Percentiles rank a stretch among this genome's conserved stretches.
These are phyloP conservation scores for Thraustochytrium striatum DNA, from an alignment of 352 stramenopile species.

Conservation along the genomic window DNA sequence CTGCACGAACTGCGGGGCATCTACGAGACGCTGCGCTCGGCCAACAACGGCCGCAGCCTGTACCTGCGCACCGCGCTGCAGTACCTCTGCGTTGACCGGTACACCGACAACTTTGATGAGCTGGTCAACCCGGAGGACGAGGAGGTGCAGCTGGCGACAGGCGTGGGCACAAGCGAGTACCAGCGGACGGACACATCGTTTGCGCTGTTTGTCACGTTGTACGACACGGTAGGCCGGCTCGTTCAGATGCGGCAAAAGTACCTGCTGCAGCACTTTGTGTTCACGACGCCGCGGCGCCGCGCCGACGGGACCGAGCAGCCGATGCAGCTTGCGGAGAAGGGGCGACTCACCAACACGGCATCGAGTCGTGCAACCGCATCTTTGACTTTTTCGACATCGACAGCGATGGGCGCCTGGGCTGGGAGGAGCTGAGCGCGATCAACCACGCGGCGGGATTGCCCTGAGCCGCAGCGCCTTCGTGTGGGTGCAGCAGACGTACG, in stretches of 20 bases:
- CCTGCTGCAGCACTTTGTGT: constrained; percentile 17
- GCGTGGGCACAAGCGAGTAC: background rate
- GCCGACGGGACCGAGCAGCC: background rate
- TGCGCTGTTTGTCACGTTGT: background rate
- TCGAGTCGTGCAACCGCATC: constrained; percentile 17
- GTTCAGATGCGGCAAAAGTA: background rate
- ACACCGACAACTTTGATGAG: background rate
- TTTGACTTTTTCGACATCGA: constrained; percentile 46
- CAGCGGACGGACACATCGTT: background rate
- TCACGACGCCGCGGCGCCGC: background rate
- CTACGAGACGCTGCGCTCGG: background rate
- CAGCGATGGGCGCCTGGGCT: constrained; percentile 17
- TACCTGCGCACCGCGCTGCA: constrained; percentile 1
- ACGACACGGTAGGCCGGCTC: background rate
- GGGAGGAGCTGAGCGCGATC: constrained; percentile 44
- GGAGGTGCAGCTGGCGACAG: constrained; percentile 6
- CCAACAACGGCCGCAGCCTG: background rate
- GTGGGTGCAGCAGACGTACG: constrained; percentile 27
- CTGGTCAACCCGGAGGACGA: constrained; percentile 12
- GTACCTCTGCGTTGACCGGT: background rate
- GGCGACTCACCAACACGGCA: background rate
- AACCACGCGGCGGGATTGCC: constrained; percentile 33
- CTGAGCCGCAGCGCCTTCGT: constrained; percentile 30
- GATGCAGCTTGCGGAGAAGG: background rate
- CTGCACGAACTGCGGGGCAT: background rate